These are phyloP conservation scores for Dichotomocladium elegans DNA, from an alignment of 371 early-diverging fungal genomes.

Conservation along the genomic window DNA sequence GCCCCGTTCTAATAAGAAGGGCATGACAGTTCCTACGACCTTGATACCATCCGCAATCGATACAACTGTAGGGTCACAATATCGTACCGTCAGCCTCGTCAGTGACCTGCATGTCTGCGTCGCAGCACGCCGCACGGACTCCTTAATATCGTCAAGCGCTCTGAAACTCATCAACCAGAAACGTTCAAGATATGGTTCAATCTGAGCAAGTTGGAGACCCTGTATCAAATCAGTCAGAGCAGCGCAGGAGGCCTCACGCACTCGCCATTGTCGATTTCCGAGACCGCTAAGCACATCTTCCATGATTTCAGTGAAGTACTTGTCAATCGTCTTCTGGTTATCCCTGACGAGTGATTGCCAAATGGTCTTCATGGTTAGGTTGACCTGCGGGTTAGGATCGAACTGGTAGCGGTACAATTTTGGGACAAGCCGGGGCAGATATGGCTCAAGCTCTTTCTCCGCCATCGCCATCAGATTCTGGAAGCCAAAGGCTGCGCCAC, in stretches of 20 bases:
- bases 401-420: slow-evolving; percentile 82
- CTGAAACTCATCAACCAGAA: slow-evolving; percentile 90
- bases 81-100: slow-evolving; percentile 77
- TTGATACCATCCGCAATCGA: slow-evolving; percentile 58
- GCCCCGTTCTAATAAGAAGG: slow-evolving; percentile 82
- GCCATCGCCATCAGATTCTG: slow-evolving; percentile 76
- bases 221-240: slow-evolving; percentile 79
- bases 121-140: slow-evolving; percentile 83
- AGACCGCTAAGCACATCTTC: slow-evolving; percentile 72
- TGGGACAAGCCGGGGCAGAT: slow-evolving; percentile 76
- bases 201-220: slow-evolving; percentile 62
- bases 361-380: slow-evolving; percentile 84
- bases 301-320: slow-evolving; percentile 78
- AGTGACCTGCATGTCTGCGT: slow-evolving; percentile 76
- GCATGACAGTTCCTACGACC: slow-evolving; percentile 77
- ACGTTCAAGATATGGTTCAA: slow-evolving; percentile 71
- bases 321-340: slow-evolving; percentile 70
- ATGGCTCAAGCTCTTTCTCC: slow-evolving; percentile 73
- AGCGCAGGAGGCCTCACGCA: slow-evolving; percentile 75
- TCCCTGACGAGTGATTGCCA: slow-evolving; percentile 84
- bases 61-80: slow-evolving; percentile 74
- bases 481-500: slow-evolving; percentile 88
- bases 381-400: slow-evolving; percentile 85
- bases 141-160: slow-evolving; percentile 91
- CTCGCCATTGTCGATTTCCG: slow-evolving; percentile 84